Evolutionary conservation across 305 asterid genomes (phyloP).

Genomic region (Fraxinus paxiana): DNA sequence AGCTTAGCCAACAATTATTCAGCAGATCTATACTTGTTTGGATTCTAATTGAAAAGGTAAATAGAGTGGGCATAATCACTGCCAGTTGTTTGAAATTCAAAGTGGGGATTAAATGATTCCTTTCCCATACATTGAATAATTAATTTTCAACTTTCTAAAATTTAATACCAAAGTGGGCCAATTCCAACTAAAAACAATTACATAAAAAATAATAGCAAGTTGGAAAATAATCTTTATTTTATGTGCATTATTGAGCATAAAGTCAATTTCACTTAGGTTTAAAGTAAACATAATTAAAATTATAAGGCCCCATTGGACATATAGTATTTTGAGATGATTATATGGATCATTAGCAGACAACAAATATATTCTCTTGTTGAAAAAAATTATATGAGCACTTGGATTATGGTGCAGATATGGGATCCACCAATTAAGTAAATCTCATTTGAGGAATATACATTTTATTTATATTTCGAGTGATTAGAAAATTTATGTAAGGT

Average conservation of each 20-base stretch:
- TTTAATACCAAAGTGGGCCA: background rate
- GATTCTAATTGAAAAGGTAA: background rate
- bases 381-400: background rate
- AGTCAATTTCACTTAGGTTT: slow-evolving; percentile 13
- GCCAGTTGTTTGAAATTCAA: background rate
- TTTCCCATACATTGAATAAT: background rate
- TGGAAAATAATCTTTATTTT: background rate
- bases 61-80: background rate
- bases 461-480: background rate
- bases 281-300: background rate
- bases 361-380: slow-evolving; percentile 7
- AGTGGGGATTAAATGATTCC: background rate
- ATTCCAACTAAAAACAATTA: background rate
- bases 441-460: background rate
- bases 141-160: background rate
- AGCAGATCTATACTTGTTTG: background rate
- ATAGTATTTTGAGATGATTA: background rate
- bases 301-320: background rate
- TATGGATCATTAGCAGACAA: slow-evolving; percentile 1
- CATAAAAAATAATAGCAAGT: background rate
- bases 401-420: background rate
- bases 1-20: background rate
- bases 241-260: slow-evolving; percentile 14
- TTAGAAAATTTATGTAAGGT: background rate
- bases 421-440: background rate